Evolutionary conservation across 371 early-diverging fungal species (phyloP).

Genomic region (Actinomortierella ambigua): DNA sequence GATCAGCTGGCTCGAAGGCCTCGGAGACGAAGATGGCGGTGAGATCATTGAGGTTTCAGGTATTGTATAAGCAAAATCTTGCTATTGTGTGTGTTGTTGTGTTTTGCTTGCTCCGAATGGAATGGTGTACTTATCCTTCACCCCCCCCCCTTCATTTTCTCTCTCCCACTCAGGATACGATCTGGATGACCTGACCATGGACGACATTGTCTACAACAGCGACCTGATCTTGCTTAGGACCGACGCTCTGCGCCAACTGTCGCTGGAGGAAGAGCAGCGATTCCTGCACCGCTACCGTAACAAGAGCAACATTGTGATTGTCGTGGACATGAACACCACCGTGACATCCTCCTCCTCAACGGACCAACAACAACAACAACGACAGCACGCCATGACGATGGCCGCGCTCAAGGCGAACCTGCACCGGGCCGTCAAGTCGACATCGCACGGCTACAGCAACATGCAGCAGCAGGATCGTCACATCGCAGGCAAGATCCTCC

Average conservation of each 20-base stretch:
- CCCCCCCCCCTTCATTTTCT: neutral
- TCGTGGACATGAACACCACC: conserved; percentile 38
- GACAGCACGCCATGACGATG: conserved; percentile 22
- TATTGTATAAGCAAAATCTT: conserved; percentile 3
- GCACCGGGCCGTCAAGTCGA: conserved; percentile 27
- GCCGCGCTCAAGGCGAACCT: conserved; percentile 36
- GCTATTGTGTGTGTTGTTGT: neutral
- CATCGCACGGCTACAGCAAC: conserved; percentile 36
- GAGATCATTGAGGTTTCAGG: conserved; percentile 43
- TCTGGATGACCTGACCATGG: conserved; percentile 42
- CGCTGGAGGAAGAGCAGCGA: conserved; percentile 37
- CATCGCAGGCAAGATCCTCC: conserved; percentile 23
- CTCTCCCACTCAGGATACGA: conserved; percentile 18
- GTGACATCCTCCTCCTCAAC: conserved; percentile 10
- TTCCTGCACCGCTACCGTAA: conserved; percentile 44
- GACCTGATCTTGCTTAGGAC: conserved; percentile 38
- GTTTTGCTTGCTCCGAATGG: no score
- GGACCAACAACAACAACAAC: conserved; percentile 1
- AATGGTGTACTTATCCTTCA: neutral
- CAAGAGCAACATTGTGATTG: conserved; percentile 36
- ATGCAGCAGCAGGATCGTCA: conserved; percentile 1
- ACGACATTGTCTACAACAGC: conserved; percentile 44
- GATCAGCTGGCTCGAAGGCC: conserved; percentile 42
- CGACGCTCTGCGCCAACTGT: conserved; percentile 39
- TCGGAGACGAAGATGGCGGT: conserved; percentile 23